Evolutionary conservation across 208 protist species (phyloP), one percentile per base, ranked within the genome.

Genomic region (Phytomonas sp.): DNA sequence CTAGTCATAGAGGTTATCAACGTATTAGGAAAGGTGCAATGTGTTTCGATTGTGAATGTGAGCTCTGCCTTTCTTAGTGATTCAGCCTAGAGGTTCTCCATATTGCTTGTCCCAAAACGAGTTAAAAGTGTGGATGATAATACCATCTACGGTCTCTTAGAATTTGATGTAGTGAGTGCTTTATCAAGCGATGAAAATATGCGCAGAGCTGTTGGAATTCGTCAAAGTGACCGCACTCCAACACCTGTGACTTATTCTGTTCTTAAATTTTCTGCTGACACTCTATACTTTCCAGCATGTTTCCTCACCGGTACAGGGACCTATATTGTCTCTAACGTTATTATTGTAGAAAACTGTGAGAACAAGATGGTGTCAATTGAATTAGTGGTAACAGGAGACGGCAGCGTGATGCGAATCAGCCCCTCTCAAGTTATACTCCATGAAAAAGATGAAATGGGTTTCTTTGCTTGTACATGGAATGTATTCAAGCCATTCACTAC

Each of bases 241-340:
- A 73, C 74, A 31, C 66, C 66, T 56, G 9, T 26, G 20, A 23
- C 20, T 56, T 56, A 26, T 56, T 26, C 46, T 26, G 20, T 26
- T 17, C 8, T 56, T 56, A 56, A 56, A 26, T 56, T 86, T 68
- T 88, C 85, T 23, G 84, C 82, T 23, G 71, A 71, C 15, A 63
- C 75, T 15, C 73, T 88, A 34, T 89, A 85, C 76, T 93, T 82
- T 64, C 84, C 82, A 3, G 68, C 73, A 4, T 75, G 37, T 32
- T 82, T 93, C 63, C 70, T 88, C 36, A 70, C 62, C 17, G 74
- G 74, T n/a, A 73, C 64, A 28, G 82, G 82, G 20, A 70, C 69
- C n/a, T 93, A 81, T 70, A 68, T 90, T 29, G 78, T 93, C 30
- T 84, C 80, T 6, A 93, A 93, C 62, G 78, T 90, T 31, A 31